A percentile compares a stretch with the other conserved stretches of the same genome.
Conservation (phyloP, 768 basidiomycete species). For the Fomitopsis pulvina region DNA sequence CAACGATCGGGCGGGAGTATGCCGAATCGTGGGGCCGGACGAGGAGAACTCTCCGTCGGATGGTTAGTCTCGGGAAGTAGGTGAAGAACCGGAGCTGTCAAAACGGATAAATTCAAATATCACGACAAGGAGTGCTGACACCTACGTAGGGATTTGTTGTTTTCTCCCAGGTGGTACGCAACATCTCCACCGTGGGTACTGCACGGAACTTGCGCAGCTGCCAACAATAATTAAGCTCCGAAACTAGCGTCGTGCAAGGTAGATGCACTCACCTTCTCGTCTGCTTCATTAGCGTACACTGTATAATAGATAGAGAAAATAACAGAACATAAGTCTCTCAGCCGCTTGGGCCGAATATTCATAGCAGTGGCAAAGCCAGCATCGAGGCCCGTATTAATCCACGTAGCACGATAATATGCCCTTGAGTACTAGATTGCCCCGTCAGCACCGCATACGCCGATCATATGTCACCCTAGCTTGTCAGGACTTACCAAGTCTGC, state of each 20-base stretch:
- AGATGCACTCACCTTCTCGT: slow-evolving; percentile 73
- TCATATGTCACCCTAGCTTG: not conserved
- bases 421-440: slow-evolving; percentile 63
- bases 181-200: slow-evolving; percentile 93
- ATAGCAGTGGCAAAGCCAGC: slow-evolving; percentile 96
- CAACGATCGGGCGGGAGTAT: slow-evolving; percentile 77
- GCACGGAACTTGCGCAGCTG: slow-evolving; percentile 90
- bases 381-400: slow-evolving; percentile 91
- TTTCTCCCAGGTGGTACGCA: slow-evolving; percentile 96
- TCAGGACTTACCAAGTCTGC: slow-evolving; percentile 76
- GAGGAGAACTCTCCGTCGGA: slow-evolving; percentile 73
- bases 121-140: slow-evolving; percentile 13
- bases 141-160: slow-evolving; percentile 86
- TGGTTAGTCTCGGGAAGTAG: slow-evolving; percentile 51
- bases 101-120: not conserved
- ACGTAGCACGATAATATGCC: slow-evolving; percentile 93
- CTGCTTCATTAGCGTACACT: slow-evolving; percentile 81
- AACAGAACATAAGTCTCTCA: slow-evolving; percentile 81
- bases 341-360: slow-evolving; percentile 86
- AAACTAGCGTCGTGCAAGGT: not conserved
- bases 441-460: slow-evolving; percentile 2
- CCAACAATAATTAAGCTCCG: not conserved
- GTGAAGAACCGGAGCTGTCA: slow-evolving; percentile 64
- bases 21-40: slow-evolving; percentile 72
- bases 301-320: slow-evolving; percentile 90